Conservation (phyloP, 2,329 filamentous ascomycete genomes). For the Colletotrichum godetiae region DNA sequence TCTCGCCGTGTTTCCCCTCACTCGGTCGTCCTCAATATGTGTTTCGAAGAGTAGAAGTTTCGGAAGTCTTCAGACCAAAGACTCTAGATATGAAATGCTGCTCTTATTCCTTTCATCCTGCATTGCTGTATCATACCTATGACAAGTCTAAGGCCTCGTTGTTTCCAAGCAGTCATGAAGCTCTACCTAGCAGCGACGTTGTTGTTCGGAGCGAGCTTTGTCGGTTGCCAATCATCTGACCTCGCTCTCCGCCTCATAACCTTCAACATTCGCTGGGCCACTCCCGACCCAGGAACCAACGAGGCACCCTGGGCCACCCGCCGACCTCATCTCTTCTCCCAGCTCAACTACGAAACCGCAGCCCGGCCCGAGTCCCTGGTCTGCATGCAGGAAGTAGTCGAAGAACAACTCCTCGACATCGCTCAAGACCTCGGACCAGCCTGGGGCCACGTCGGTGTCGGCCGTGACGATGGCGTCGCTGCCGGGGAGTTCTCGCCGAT, state of each 20-base stretch:
- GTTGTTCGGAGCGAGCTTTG: conserved; percentile 3
- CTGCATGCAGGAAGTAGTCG: conserved; percentile 62
- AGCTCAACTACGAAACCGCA: conserved; percentile 50
- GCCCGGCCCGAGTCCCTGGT: conserved; percentile 48
- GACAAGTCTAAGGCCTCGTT: background rate
- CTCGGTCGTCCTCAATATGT: no score
- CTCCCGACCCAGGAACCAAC: conserved; percentile 47
- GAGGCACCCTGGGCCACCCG: conserved; percentile 56
- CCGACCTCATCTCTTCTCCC: conserved; percentile 48
- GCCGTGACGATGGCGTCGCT: conserved; percentile 67
- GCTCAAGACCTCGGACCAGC: conserved; percentile 49
- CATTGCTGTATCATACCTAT: background rate
- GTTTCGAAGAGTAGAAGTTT: background rate
- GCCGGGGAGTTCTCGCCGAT: conserved; percentile 77
- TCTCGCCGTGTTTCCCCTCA: background rate
- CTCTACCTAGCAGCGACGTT: background rate
- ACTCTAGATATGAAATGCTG: background rate
- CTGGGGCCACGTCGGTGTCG: conserved; percentile 68
- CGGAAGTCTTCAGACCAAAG: accelerated
- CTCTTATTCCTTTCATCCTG: background rate
- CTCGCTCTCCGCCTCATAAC: conserved; percentile 52
- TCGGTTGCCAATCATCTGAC: background rate
- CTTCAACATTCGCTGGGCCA: conserved; percentile 63
- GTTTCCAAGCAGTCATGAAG: background rate
- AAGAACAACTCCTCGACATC: conserved; percentile 56